Evolutionary conservation across 768 basidiomycete genomes (phyloP), one percentile per base, ranked within the genome.

Genomic region (Boletus patriciae): DNA sequence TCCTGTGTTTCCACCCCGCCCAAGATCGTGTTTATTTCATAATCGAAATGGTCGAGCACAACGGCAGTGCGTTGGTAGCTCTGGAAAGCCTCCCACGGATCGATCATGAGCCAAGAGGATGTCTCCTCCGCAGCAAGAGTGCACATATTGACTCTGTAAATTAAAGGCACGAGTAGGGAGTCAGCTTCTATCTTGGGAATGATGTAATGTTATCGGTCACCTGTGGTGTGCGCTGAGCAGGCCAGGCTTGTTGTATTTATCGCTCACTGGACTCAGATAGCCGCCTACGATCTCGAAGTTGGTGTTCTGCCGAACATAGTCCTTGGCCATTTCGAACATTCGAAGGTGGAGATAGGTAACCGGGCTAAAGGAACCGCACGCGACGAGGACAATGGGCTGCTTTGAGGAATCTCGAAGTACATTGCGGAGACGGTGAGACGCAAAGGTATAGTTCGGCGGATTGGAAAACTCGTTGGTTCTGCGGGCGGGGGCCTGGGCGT

Each of bases 301-400:
- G 46, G 92, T 94, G 72, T 94, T 92, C 65, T 94, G 90, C 50
- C 92, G 85, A 51, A 91, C 85, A 67, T 94, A 94, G 78, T 98
- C 97, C 75, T 89, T 90, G 54, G 96, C 97, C 97, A 99, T 98
- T 72, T 98, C 97, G 74, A 98, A 99, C 94, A 99, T 98, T 63
- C 97, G 91, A 59, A 98, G 84, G 69, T 97, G 94, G 50, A 96
- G 88, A 68, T 94, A 96, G n/a, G 95, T 97, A 60, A 97, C 90
- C 12, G 96, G 96, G 66, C 92, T 95, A 83, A 98, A 98, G 53
- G 93, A 96, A 29, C 96, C 97, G 69, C 97, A 99, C 45, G 94
- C 97, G 57, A 99, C 93, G 60, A 97, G 86, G 53, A 94, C 91
- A 63, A 97, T 76, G n/a, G 94, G 96, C 9, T 87, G 86, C 74